Base-by-base conservation (phyloP, 352 stramenopile genomes). In the Globisporangium nodosum region DNA sequence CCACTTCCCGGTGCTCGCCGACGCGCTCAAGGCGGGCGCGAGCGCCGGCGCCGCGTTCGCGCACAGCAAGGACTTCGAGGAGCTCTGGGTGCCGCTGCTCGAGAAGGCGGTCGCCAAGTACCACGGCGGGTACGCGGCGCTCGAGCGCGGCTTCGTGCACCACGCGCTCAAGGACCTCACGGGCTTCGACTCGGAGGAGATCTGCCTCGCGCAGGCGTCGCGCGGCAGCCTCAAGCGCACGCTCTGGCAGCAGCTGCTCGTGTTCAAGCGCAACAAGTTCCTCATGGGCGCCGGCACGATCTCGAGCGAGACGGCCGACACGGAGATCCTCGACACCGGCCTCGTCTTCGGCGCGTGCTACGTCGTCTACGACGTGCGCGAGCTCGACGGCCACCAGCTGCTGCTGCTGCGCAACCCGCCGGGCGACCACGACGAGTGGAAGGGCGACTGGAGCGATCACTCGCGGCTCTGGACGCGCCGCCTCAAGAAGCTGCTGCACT, bases 51-150 rank as follows among this genome's bases (percentile, higher is more conserved):
- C 83, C 3, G 92, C 90, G 16, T 93, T 95, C 52, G 90, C 86
- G 5, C 85, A 97, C 66, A 95, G 81, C 60, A 74, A 74, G 6
- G 76, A 92, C 42, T 93, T 96, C 63, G 81, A 94, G 65, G 90
- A 97, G 58, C 74, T 98, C 42, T 98, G 92, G 92, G 88, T 97
- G 3, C 85, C 90, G 27, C 62, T 98, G 20, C 66, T 97, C n/a
- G 90, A 97, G 62, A 97, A 97, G 66, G 88, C 89, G 8, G 94
- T 95, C 33, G 90, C 90, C 13, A 97, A 97, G 56, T 97, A 97
- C 65, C 90, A 96, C 42, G 89, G 90, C 8, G 86, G 87, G 0
- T 97, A 96, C 60, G 81, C 82, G 9, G 73, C 83, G 16, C 70
- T 98, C 3, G 87, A 97, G 68, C 66, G 71, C 6, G 81, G 81